Evolutionary conservation across 2,329 filamentous ascomycete species (phyloP).

Genomic region (Akanthomyces uredinophilus): DNA sequence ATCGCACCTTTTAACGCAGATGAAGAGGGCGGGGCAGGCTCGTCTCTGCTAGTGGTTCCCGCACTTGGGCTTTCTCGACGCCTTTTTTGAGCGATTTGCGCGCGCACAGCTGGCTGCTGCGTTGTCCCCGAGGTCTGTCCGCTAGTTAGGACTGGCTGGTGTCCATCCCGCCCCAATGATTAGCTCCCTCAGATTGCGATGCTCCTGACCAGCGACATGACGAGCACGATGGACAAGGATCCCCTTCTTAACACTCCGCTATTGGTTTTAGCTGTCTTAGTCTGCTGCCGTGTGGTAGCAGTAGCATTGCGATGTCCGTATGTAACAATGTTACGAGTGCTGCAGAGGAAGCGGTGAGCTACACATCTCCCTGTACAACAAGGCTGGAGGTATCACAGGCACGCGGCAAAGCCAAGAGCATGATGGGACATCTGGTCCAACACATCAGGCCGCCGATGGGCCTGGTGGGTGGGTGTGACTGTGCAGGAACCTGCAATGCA

Average conservation of each 20-base stretch:
- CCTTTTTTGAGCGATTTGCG: slow-evolving; percentile 9
- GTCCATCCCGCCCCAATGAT: background rate
- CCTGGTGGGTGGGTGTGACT: background rate
- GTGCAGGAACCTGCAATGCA: slow-evolving; percentile 5
- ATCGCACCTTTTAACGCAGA: background rate
- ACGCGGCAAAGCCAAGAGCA: background rate
- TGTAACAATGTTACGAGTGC: background rate
- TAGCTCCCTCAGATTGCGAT: slow-evolving; percentile 3
- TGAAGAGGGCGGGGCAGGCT: background rate
- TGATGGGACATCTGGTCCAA: background rate
- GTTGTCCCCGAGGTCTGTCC: slow-evolving; percentile 10
- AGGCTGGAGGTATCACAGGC: background rate
- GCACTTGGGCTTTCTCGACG: background rate
- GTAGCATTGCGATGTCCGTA: background rate
- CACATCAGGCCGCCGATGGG: background rate
- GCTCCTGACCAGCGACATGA: background rate
- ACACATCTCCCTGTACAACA: background rate
- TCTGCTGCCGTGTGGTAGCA: background rate
- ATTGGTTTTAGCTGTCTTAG: background rate
- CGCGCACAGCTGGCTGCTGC: background rate
- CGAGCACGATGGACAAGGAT: background rate
- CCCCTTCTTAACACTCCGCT: background rate
- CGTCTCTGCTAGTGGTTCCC: background rate
- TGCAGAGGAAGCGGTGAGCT: background rate
- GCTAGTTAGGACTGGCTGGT: background rate